Evolutionary conservation across 352 stramenopile species (phyloP), one percentile per base, ranked within the genome.

Genomic region (Globisporangium irregulare): DNA sequence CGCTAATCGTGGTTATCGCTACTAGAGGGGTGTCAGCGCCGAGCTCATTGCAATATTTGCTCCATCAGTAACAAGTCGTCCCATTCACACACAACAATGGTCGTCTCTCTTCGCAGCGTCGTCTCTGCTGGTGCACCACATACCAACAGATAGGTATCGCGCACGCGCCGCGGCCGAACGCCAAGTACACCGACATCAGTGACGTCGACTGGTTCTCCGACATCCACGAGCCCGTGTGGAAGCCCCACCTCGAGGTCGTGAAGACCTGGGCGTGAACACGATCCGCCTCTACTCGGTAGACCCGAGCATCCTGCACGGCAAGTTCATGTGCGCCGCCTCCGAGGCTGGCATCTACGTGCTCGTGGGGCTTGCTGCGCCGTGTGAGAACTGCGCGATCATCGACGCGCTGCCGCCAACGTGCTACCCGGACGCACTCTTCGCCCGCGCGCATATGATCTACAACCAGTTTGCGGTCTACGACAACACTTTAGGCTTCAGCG

Each of bases 251-350:
- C 32, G 62, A 56, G 14, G 57, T 84, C 62, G 70, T 93, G 34
- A 69, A 32, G 27, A 32, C 27, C 27, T 32, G 27, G 27, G 27
- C 27, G 27, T 32, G 27, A 32, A 32, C 27, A 32, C 3, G 27
- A 32, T 32, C 3, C 27, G 3, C 27, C 27, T 32, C 27, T 32
- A 32, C 27, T 32, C 27, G 27, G 27, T 32, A 3, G 27, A 32
- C 27, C 27, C 27, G 27, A 32, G 27, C 27, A 32, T 78, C 48
- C 77, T 76, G 48, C 81, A 93, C 65, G 79, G 89, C 74, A 78
- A 77, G 66, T 91, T 93, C 59, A 93, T 93, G 85, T 90, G 82
- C 68, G 80, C 76, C 43, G 64, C 78, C 46, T 68, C 77, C 41
- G 27, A 79, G 34, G 81, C 79, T 6, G 79, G 79, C 55, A 87